phyloP scores from a whole-genome alignment of 2,329 filamentous ascomycete species.

The Colletotrichum acutatum region DNA sequence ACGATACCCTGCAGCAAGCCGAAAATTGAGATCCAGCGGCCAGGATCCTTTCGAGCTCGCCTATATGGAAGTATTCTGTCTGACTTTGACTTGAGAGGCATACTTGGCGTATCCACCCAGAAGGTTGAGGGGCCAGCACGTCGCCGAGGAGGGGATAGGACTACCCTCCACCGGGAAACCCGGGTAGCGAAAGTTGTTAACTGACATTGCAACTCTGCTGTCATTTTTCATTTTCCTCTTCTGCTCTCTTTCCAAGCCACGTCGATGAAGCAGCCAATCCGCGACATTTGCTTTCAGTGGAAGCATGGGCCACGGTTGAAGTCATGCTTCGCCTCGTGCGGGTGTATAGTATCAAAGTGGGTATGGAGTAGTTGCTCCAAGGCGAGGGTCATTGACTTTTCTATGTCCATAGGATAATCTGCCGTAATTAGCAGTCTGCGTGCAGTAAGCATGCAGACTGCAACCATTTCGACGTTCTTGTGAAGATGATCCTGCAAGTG shows the following conservation, averaged over 20 bases:
- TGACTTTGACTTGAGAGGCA: background rate
- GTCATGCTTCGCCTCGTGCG: constrained; percentile 15
- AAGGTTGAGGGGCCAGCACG: constrained; percentile 16
- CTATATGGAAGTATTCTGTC: background rate
- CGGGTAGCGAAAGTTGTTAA: constrained; percentile 8
- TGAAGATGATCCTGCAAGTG: constrained; percentile 7
- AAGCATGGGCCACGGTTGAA: constrained; percentile 2
- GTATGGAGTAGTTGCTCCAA: background rate
- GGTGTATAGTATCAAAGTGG: constrained; percentile 5
- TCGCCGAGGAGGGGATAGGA: constrained; percentile 3
- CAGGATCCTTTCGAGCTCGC: background rate
- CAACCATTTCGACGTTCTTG: constrained; percentile 5
- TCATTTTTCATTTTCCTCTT: constrained; percentile 21
- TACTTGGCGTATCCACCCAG: constrained; percentile 25
- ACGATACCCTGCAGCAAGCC: constrained; percentile 20
- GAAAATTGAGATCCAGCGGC: constrained; percentile 1
- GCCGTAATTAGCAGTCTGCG: constrained; percentile 21
- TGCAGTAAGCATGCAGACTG: constrained; percentile 25
- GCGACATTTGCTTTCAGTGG: background rate
- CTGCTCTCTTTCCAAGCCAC: constrained; percentile 27
- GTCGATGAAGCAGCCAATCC: constrained; percentile 18
- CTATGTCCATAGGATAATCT: background rate
- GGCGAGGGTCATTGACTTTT: background rate
- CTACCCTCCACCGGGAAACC: constrained; percentile 15
- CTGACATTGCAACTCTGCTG: constrained; percentile 5